Evolutionary conservation across 345 rosid genomes (phyloP).

Genomic region (Syzygium aromaticum): DNA sequence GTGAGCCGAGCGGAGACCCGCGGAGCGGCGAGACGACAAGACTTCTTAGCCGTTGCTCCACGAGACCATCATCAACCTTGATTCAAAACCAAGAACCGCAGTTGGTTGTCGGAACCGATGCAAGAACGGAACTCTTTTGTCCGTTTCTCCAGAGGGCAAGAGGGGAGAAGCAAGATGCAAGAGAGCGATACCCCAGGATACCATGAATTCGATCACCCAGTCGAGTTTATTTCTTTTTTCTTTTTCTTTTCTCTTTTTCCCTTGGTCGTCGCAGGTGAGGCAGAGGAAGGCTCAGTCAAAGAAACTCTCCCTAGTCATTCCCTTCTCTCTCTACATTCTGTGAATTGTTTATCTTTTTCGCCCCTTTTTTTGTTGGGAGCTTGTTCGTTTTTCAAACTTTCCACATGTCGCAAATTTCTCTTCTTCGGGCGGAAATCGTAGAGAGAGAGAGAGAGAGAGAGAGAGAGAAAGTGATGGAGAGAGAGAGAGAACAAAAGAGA

Average conservation of each 20-base stretch:
- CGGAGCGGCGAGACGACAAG: background rate
- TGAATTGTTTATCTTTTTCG: background rate
- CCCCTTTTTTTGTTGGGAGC: background rate
- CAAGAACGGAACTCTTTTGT: background rate
- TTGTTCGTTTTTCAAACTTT: background rate
- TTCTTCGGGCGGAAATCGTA: background rate
- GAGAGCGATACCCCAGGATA: background rate
- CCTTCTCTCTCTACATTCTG: background rate
- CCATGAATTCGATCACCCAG: background rate
- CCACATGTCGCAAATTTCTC: background rate
- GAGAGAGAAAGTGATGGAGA: background rate
- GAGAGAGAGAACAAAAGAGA: background rate
- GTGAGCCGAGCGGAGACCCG: background rate
- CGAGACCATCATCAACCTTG: background rate
- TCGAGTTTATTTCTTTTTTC: background rate
- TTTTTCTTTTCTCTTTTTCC: background rate
- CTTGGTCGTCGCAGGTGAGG: background rate
- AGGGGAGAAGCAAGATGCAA: background rate
- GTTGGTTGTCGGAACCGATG: background rate
- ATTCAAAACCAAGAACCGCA: background rate
- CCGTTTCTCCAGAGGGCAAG: background rate
- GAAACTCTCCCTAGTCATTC: background rate
- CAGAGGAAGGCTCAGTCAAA: slow-evolving; percentile 2
- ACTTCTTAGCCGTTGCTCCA: background rate
- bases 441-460: background rate